phyloP scores from a whole-genome alignment of 257 asterid genomes.

The Nicotiana knightiana region DNA sequence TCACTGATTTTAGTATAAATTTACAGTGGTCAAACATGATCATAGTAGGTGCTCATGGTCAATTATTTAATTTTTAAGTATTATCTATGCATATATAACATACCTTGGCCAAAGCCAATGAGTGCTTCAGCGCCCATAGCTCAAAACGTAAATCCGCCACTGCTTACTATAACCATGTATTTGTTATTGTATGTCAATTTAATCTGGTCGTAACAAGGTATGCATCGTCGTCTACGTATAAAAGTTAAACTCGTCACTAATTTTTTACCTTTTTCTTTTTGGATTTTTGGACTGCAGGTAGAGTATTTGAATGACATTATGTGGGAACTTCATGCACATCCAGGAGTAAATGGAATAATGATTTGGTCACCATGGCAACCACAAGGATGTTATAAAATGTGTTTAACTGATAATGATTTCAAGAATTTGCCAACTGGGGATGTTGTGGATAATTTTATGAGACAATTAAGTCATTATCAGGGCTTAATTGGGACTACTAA shows the following conservation, averaged over 20 bases:
- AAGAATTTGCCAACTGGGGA: constrained; percentile 32
- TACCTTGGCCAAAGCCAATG: no score
- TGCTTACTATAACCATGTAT: no score
- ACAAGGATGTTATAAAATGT: constrained; percentile 26
- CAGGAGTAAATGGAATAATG: constrained; percentile 22
- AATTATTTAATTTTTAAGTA: no score
- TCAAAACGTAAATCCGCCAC: no score
- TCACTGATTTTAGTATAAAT: no score
- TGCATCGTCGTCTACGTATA: not conserved
- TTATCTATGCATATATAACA: no score
- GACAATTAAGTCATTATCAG: constrained; percentile 8
- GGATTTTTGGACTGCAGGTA: not conserved
- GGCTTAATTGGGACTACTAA: constrained; percentile 19
- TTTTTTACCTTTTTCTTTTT: not conserved
- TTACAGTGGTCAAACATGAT: no score
- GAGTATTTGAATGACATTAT: constrained; percentile 17
- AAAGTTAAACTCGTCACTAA: not conserved
- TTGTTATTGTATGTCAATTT: not conserved
- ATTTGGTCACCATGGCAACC: constrained; percentile 25
- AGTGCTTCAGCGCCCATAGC: no score
- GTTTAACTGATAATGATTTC: constrained; percentile 26
- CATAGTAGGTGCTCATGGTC: no score
- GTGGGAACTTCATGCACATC: constrained; percentile 26
- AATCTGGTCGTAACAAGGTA: not conserved
- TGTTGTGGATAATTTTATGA: constrained; percentile 23